Evolutionary conservation across 1,284 basidiomycete species (phyloP), one percentile per base, ranked within the genome.

Genomic region (Microbotryomycetes sp.): DNA sequence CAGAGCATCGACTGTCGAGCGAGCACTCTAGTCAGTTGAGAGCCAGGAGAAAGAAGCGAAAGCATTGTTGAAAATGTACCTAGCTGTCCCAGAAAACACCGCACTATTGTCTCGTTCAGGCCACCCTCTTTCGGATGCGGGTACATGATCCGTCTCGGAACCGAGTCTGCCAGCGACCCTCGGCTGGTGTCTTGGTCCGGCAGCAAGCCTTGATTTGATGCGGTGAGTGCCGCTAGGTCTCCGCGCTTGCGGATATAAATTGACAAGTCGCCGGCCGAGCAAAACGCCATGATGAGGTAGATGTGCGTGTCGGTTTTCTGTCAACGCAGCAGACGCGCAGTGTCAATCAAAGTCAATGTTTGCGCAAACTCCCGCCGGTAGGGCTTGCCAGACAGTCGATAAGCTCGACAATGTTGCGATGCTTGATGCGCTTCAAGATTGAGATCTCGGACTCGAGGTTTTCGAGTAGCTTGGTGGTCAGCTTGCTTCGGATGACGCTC

Each of bases 281-380:
- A 97, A 76, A 85, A 97, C 72, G 94, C 92, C 88, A 98, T 98
- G 73, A 99, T 88, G 59, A 99, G 85, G 78, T 97, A 97, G 74
- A 98, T 97, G 75, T 94, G 86, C 60, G 84, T 83, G 70, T 93
- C 89, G 28, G 90, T 90, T 73, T 91, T 89, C 91, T 93, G 73
- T 11, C 35, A 9, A 18, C 35, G 18, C n/a, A n/a, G n/a, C n/a
- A n/a, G n/a, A n/a, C n/a, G n/a, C n/a, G n/a, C n/a, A n/a, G n/a
- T n/a, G n/a, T n/a, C n/a, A n/a, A n/a, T n/a, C n/a, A n/a, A n/a
- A n/a, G n/a, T n/a, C n/a, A n/a, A n/a, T n/a, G n/a, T n/a, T n/a
- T n/a, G n/a, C n/a, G n/a, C n/a, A n/a, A n/a, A n/a, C n/a, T n/a
- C n/a, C n/a, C n/a, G n/a, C 24, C 35, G n/a, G 4, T 7, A 16